phyloP scores from a whole-genome alignment of 2,329 filamentous ascomycete genomes.

The Penicillium sp. region DNA sequence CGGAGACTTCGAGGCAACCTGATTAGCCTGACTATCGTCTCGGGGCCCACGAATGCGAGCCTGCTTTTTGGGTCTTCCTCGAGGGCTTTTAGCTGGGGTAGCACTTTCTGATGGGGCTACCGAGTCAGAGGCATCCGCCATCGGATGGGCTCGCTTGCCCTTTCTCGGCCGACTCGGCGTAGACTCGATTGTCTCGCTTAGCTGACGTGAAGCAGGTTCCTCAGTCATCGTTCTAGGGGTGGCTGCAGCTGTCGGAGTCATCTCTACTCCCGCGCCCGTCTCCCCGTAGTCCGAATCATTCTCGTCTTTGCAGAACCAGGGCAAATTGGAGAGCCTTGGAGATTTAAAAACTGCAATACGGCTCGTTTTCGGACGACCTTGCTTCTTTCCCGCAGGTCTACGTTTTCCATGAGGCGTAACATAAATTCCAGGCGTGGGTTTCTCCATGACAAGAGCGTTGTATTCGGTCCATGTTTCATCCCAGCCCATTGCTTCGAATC shows the following conservation, averaged over 20 bases:
- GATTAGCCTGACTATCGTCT: not conserved
- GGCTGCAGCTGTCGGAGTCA: not conserved
- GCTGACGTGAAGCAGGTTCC: not conserved
- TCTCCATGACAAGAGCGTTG: conserved; percentile 37
- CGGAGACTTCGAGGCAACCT: not conserved
- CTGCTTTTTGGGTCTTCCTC: not conserved
- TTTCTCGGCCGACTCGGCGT: not conserved
- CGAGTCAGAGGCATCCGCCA: not conserved
- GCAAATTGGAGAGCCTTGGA: conserved; percentile 29
- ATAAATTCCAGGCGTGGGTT: conserved; percentile 41
- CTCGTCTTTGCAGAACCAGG: conserved; percentile 34
- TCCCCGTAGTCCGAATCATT: conserved; percentile 8
- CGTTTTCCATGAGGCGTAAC: conserved; percentile 41
- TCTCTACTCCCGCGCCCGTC: not conserved
- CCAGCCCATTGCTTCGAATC: conserved; percentile 39
- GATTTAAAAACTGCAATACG: conserved; percentile 44
- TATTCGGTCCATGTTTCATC: conserved; percentile 46
- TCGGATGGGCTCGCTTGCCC: not conserved
- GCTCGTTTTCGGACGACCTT: conserved; percentile 40
- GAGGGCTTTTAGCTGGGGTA: not conserved
- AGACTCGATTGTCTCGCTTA: not conserved
- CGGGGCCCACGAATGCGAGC: not conserved
- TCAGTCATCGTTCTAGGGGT: not conserved
- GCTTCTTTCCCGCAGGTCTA: conserved; percentile 36
- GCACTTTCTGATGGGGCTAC: not conserved